These are phyloP conservation scores for Clavispora carvajalis DNA, from an alignment of 805 yeast genomes.

Conservation along the genomic window DNA sequence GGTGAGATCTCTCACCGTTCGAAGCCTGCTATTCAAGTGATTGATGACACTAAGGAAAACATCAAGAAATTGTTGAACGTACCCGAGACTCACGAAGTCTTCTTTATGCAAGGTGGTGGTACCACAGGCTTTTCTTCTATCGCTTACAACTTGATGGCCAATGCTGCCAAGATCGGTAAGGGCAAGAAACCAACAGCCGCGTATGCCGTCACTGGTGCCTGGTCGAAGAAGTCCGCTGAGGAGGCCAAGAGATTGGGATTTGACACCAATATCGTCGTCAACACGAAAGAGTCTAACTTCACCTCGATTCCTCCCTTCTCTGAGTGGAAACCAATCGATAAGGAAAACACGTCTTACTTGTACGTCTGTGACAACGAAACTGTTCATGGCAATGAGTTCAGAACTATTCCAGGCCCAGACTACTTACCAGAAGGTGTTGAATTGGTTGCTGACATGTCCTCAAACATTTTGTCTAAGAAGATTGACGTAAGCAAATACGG, in stretches of 20 bases:
- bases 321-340: conserved; percentile 55
- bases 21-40: conserved; percentile 68
- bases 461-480: conserved; percentile 78
- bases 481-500: conserved; percentile 84
- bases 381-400: conserved; percentile 88
- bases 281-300: conserved; percentile 58
- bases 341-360: conserved; percentile 72
- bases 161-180: conserved; percentile 57
- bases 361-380: conserved; percentile 97
- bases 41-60: conserved; percentile 69
- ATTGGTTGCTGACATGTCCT: conserved; percentile 91
- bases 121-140: conserved; percentile 91
- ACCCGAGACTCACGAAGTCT: conserved; percentile 91
- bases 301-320: conserved; percentile 60
- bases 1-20: conserved; percentile 98
- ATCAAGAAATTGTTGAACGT: conserved; percentile 60
- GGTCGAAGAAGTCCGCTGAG: conserved; percentile 86
- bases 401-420: conserved; percentile 44
- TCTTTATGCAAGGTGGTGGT: conserved; percentile 97
- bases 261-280: conserved; percentile 62
- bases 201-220: conserved; percentile 85
- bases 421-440: conserved; percentile 63
- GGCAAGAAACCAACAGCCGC: conserved; percentile 78
- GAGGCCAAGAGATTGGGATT: conserved; percentile 84
- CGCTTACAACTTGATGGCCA: conserved; percentile 75